These are phyloP conservation scores for Phoenix roebelenii DNA, from an alignment of 176 grass and related monocot species.

Conservation along the genomic window DNA sequence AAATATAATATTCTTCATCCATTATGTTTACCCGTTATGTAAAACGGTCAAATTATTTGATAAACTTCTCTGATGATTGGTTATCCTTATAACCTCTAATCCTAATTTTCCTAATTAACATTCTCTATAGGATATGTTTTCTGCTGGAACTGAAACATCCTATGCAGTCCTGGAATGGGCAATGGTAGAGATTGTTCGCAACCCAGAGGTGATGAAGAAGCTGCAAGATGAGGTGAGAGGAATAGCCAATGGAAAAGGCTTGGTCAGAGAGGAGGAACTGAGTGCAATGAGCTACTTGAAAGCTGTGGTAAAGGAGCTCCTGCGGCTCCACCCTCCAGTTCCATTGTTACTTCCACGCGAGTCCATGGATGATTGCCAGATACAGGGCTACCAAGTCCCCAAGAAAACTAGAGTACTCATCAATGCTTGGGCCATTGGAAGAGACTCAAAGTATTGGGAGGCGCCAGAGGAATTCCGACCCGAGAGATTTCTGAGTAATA, in stretches of 20 bases:
- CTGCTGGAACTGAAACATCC: neutral
- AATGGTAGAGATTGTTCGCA: slow-evolving; percentile 2
- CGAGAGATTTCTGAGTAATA: neutral
- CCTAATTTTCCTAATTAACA: too few species aligned
- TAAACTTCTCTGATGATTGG: too few species aligned
- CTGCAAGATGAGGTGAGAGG: neutral
- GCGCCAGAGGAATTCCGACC: neutral
- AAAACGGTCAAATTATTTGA: too few species aligned
- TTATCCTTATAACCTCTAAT: too few species aligned
- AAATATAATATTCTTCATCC: too few species aligned
- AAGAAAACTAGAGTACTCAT: neutral
- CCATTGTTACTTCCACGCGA: neutral
- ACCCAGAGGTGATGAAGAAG: slow-evolving; percentile 1
- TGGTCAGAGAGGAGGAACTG: neutral
- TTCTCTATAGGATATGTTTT: slow-evolving; percentile 1
- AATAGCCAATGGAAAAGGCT: neutral
- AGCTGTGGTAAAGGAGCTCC: neutral
- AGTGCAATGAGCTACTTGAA: neutral
- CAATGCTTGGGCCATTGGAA: slow-evolving; percentile 8
- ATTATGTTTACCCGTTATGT: too few species aligned
- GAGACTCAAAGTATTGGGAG: neutral
- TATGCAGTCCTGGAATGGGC: neutral
- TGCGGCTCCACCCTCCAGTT: neutral
- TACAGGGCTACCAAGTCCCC: neutral
- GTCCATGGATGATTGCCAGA: neutral